These are phyloP conservation scores for Daldinia vernicosa DNA, from an alignment of 495 filamentous ascomycete species.

Conservation along the genomic window DNA sequence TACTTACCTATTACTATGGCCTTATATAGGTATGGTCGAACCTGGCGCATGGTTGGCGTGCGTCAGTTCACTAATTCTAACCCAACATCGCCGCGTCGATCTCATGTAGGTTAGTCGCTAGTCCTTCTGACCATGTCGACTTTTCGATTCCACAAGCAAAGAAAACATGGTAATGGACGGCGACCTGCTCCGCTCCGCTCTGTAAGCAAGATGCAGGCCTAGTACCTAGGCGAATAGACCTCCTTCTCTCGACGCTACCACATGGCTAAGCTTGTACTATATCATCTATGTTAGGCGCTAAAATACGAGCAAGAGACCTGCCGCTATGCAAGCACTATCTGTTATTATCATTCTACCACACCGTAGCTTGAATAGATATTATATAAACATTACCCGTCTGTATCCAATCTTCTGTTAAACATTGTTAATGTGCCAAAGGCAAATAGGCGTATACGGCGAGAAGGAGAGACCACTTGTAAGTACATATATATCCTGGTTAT, in stretches of 20 bases:
- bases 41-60: not conserved
- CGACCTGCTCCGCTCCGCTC: constrained; percentile 13
- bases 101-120: not conserved
- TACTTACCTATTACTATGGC: constrained; percentile 1
- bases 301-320: constrained; percentile 3
- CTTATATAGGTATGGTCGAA: constrained; percentile 1
- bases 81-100: not conserved
- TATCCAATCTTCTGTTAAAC: constrained; percentile 8
- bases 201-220: not conserved
- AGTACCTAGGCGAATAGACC: constrained; percentile 11
- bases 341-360: constrained; percentile 13
- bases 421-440: constrained; percentile 17
- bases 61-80: not conserved
- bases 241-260: constrained; percentile 12
- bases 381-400: constrained; percentile 26
- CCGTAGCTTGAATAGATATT: constrained; percentile 6
- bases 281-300: constrained; percentile 2
- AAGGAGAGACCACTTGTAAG: constrained; percentile 27
- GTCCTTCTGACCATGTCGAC: not conserved
- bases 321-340: constrained; percentile 6
- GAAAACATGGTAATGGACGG: not conserved
- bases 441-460: not conserved
- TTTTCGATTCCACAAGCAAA: not conserved
- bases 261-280: constrained; percentile 2
- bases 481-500: constrained; percentile 26